Conservation (phyloP, 495 filamentous ascomycete species). For the Bombardia bombarda region DNA sequence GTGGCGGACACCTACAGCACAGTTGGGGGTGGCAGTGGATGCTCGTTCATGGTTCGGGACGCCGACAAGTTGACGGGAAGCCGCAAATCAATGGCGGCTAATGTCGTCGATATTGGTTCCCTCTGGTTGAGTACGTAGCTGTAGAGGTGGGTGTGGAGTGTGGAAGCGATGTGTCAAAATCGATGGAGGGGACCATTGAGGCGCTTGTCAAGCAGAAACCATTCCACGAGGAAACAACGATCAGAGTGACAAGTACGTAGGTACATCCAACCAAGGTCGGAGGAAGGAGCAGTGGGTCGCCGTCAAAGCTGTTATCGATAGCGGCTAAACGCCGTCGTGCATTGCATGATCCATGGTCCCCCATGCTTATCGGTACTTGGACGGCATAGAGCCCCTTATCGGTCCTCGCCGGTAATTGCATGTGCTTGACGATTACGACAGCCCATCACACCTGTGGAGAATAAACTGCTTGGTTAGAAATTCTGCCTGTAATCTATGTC, state of each 20-base stretch:
- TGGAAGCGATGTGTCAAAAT: not conserved
- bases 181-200: too few species aligned
- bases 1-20: too few species aligned
- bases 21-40: not conserved
- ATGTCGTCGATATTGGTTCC: slow-evolving; percentile 15
- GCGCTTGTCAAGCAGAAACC: too few species aligned
- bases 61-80: too few species aligned
- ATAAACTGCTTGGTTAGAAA: not conserved
- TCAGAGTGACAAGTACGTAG: too few species aligned
- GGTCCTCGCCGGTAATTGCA: too few species aligned
- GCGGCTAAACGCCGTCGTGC: slow-evolving; percentile 7
- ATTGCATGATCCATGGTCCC: too few species aligned
- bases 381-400: slow-evolving; percentile 3
- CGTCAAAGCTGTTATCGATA: slow-evolving; percentile 4
- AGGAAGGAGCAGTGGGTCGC: too few species aligned
- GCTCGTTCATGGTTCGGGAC: slow-evolving; percentile 1
- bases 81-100: slow-evolving; percentile 17
- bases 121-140: slow-evolving; percentile 10
- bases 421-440: too few species aligned
- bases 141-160: not conserved
- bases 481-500: too few species aligned
- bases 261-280: too few species aligned
- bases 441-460: not conserved
- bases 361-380: slow-evolving; percentile 11
- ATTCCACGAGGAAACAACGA: too few species aligned